phyloP scores from a whole-genome alignment of 768 basidiomycete species.

The Lactarius pseudohatsudake region DNA sequence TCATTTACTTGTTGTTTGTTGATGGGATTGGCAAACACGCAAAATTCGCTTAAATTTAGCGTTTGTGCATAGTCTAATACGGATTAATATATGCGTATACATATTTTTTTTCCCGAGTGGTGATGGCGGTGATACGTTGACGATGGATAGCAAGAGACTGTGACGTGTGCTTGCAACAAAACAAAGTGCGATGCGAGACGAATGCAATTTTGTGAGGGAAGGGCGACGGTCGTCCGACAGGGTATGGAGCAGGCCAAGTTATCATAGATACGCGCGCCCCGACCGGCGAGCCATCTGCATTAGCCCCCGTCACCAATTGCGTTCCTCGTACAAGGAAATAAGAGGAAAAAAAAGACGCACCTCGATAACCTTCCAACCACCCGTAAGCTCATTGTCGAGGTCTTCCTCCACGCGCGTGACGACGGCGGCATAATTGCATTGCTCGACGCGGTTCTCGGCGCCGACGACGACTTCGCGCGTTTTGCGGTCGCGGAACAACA shows the following conservation, averaged over 20 bases:
- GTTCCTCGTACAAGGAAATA: neutral
- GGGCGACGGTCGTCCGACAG: neutral
- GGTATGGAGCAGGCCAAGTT: constrained; percentile 2
- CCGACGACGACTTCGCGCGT: constrained; percentile 86
- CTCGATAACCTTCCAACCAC: constrained; percentile 98
- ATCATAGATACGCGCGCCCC: constrained; percentile 48
- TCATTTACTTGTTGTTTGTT: neutral
- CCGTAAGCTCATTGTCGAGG: constrained; percentile 88
- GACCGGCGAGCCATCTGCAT: constrained; percentile 52
- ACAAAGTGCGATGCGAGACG: constrained; percentile 12
- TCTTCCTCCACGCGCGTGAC: constrained; percentile 87
- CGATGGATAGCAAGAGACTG: constrained; percentile 3
- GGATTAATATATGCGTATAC: constrained; percentile 27
- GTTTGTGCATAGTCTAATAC: constrained; percentile 15
- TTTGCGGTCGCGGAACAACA: constrained; percentile 87
- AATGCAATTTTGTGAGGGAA: constrained; percentile 9
- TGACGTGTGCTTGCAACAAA: constrained; percentile 19
- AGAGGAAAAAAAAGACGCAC: constrained; percentile 44
- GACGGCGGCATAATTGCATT: constrained; percentile 90
- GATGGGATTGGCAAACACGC: neutral
- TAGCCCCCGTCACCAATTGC: constrained; percentile 18
- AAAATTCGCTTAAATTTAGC: constrained; percentile 9
- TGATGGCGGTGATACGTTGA: constrained; percentile 7
- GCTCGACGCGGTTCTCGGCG: constrained; percentile 87
- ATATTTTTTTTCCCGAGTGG: constrained; percentile 19